Conservation (phyloP, 129 eudicot species). For the Smallanthus sonchifolius region DNA sequence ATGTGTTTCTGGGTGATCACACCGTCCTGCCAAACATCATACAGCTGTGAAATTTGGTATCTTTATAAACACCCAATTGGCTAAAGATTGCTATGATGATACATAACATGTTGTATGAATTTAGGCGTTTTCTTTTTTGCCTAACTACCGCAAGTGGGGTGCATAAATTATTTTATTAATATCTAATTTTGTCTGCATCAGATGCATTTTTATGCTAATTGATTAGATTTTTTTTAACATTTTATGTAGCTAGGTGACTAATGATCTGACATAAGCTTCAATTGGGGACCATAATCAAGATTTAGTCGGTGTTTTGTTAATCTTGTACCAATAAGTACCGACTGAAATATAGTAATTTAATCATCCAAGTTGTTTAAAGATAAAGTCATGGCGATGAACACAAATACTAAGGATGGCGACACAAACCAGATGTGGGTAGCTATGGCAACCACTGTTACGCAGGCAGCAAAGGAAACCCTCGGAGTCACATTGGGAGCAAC, state of each 20-base stretch:
- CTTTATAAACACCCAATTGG: constrained; percentile 26
- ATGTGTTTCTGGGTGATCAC: constrained; percentile 25
- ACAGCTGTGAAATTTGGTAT: constrained; percentile 30
- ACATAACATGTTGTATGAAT: constrained; percentile 16
- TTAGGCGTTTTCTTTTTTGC: constrained; percentile 19
- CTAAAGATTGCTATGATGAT: constrained; percentile 12
- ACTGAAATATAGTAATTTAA: neutral
- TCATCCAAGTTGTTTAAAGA: constrained; percentile 11
- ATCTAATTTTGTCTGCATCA: constrained; percentile 14
- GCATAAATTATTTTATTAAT: constrained; percentile 5
- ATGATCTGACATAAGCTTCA: constrained; percentile 18
- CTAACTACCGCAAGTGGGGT: constrained; percentile 30
- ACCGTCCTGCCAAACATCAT: constrained; percentile 24
- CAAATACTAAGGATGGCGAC: no score
- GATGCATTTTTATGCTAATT: constrained; percentile 12
- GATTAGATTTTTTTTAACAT: constrained; percentile 13
- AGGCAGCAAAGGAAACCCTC: no score
- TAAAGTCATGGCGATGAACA: no score
- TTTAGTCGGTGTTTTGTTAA: constrained; percentile 4
- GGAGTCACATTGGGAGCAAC: no score
- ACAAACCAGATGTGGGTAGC: no score
- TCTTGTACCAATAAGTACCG: neutral
- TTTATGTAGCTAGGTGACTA: constrained; percentile 10
- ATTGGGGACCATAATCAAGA: constrained; percentile 25
- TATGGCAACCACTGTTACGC: no score